A percentile compares a stretch with the other conserved stretches of the same genome.
phyloP scores from a whole-genome alignment of 2,329 filamentous ascomycete species.

The Huntiella decipiens region DNA sequence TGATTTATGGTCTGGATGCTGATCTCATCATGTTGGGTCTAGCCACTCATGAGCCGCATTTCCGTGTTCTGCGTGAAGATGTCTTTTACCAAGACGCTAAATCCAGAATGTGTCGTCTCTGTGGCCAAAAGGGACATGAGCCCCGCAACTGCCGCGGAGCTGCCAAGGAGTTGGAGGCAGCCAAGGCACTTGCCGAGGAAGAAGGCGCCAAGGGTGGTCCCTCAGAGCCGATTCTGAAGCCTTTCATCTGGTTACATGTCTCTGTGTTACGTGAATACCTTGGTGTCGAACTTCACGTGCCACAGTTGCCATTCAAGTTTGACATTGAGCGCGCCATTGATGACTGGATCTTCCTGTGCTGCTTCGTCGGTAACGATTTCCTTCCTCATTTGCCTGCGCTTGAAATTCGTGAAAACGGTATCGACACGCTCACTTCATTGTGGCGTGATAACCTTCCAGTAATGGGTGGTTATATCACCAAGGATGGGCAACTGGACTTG shows the following conservation, averaged over 20 bases:
- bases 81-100: constrained; percentile 85
- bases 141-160: constrained; percentile 72
- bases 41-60: constrained; percentile 92
- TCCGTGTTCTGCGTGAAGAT: constrained; percentile 88
- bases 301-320: constrained; percentile 68
- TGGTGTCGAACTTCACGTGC: constrained; percentile 70
- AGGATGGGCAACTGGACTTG: constrained; percentile 82
- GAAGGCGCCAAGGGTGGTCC: constrained; percentile 23
- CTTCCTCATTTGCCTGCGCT: constrained; percentile 91
- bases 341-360: constrained; percentile 98
- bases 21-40: constrained; percentile 98
- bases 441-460: constrained; percentile 82
- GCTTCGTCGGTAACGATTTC: constrained; percentile 98
- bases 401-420: constrained; percentile 91
- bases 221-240: constrained; percentile 38
- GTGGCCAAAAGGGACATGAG: constrained; percentile 82
- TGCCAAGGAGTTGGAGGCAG: constrained; percentile 48
- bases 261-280: constrained; percentile 83
- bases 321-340: constrained; percentile 88
- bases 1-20: constrained; percentile 94
- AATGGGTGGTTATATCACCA: constrained; percentile 93
- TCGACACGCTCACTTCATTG: constrained; percentile 88
- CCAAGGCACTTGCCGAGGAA: constrained; percentile 9
- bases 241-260: constrained; percentile 97
- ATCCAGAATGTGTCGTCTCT: constrained; percentile 64